These are phyloP conservation scores for Rhytidiadelphus loreus DNA, from an alignment of 225 moss, liverwort and hornwort genomes.

Conservation along the genomic window DNA sequence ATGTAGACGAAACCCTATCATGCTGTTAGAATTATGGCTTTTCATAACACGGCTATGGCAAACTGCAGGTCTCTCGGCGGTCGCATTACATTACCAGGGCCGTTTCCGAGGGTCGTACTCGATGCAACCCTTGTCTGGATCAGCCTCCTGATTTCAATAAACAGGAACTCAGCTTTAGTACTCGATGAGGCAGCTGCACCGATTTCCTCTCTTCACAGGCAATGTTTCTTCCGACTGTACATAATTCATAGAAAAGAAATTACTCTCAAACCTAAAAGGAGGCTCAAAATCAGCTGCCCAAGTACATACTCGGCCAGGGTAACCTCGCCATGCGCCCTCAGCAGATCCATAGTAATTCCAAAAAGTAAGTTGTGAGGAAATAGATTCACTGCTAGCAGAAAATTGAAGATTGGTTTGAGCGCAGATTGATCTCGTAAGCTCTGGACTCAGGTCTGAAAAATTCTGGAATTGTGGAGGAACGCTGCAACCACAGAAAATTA, in stretches of 20 bases:
- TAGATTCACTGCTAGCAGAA: conserved; percentile 37
- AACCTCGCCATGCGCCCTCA: conserved; percentile 43
- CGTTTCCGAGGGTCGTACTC: conserved; percentile 46
- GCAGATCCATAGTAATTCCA: conserved; percentile 53
- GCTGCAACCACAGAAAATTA: conserved; percentile 11
- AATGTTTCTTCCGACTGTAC: neutral
- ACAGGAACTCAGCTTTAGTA: neutral
- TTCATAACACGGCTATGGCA: neutral
- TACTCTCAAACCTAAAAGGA: neutral
- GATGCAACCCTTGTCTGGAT: conserved; percentile 28
- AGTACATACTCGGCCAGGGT: conserved; percentile 30
- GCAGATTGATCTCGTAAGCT: conserved; percentile 37
- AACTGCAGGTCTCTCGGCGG: neutral
- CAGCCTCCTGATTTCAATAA: conserved; percentile 22
- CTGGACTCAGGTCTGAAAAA: conserved; percentile 29
- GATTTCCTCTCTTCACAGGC: neutral
- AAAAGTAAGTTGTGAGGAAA: conserved; percentile 19
- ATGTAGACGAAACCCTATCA: neutral
- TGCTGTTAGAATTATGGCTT: neutral
- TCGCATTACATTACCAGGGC: conserved; percentile 31
- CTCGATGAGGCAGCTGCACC: neutral
- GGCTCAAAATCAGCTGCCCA: neutral
- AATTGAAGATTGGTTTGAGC: conserved; percentile 45
- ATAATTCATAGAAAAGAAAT: neutral
- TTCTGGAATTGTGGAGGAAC: conserved; percentile 39